A percentile compares a stretch with the other conserved stretches of the same genome.
phyloP scores from a whole-genome alignment of 2,329 filamentous ascomycete species.

The Aspergillus tubingensis region DNA sequence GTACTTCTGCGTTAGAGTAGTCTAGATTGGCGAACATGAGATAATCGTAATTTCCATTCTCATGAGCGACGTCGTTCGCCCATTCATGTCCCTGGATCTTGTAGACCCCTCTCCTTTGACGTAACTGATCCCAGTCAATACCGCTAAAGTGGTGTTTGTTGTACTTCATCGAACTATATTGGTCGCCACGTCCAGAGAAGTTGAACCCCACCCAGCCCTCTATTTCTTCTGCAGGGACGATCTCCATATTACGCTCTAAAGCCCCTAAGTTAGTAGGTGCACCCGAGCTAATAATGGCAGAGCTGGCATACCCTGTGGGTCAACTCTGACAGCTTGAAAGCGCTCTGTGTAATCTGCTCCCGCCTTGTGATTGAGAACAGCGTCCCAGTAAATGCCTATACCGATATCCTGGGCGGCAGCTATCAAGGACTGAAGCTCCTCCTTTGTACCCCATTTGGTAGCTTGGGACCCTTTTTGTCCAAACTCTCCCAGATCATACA shows the following conservation, averaged over 20 bases:
- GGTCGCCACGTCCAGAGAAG: constrained; percentile 62
- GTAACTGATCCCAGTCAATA: constrained; percentile 64
- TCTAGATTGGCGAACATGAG: constrained; percentile 74
- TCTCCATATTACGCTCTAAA: constrained; percentile 56
- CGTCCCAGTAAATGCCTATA: constrained; percentile 67
- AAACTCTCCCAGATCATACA: constrained; percentile 72
- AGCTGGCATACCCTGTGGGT: constrained; percentile 47
- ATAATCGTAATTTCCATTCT: constrained; percentile 68
- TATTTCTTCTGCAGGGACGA: constrained; percentile 61
- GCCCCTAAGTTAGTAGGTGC: background rate
- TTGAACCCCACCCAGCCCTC: constrained; percentile 69
- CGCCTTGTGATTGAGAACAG: constrained; percentile 72
- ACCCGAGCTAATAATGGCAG: background rate
- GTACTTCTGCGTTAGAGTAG: constrained; percentile 64
- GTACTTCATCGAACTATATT: constrained; percentile 65
- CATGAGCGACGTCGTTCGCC: constrained; percentile 61
- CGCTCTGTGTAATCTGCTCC: constrained; percentile 67
- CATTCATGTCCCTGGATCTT: constrained; percentile 67
- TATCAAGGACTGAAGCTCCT: constrained; percentile 59
- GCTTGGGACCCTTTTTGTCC: constrained; percentile 64
- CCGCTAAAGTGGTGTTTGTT: constrained; percentile 70
- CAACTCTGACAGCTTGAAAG: constrained; percentile 64
- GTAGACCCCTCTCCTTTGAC: constrained; percentile 63
- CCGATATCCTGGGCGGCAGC: constrained; percentile 54
- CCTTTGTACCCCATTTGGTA: constrained; percentile 70